Conservation (phyloP, 2,329 filamentous ascomycete species). For the Alternaria infectoria region DNA sequence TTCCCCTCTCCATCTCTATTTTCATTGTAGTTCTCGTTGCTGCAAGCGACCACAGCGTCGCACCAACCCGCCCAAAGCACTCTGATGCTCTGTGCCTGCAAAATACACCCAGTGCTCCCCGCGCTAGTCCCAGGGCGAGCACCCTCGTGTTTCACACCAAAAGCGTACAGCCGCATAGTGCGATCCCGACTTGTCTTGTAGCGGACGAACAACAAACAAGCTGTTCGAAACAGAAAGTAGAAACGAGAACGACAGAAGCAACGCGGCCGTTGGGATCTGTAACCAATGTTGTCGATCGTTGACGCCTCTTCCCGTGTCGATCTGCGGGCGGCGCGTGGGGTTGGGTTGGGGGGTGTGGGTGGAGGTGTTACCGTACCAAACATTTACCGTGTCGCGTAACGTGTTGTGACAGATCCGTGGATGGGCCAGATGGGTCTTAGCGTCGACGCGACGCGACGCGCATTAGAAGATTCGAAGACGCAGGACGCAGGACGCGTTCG, state of each 20-base stretch:
- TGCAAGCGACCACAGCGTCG: slow-evolving; percentile 24
- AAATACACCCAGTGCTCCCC: neutral
- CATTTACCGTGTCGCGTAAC: neutral
- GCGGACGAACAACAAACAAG: neutral
- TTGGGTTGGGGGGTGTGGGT: neutral
- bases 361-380: neutral
- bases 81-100: slow-evolving; percentile 7
- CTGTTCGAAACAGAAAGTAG: neutral
- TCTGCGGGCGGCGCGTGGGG: neutral
- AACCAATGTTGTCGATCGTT: neutral
- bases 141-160: neutral
- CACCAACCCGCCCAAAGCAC: slow-evolving; percentile 45
- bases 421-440: neutral
- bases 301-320: neutral
- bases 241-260: neutral
- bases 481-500: neutral
- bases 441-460: neutral
- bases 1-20: neutral
- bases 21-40: neutral
- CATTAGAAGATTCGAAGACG: neutral
- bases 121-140: neutral
- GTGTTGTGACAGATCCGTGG: neutral
- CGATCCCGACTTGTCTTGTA: neutral
- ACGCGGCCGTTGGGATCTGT: neutral
- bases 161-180: neutral